A percentile compares a stretch with the other conserved stretches of the same genome.
These are phyloP conservation scores for Gossypium lobatum DNA, from an alignment of 441 rosid species.

Conservation along the genomic window DNA sequence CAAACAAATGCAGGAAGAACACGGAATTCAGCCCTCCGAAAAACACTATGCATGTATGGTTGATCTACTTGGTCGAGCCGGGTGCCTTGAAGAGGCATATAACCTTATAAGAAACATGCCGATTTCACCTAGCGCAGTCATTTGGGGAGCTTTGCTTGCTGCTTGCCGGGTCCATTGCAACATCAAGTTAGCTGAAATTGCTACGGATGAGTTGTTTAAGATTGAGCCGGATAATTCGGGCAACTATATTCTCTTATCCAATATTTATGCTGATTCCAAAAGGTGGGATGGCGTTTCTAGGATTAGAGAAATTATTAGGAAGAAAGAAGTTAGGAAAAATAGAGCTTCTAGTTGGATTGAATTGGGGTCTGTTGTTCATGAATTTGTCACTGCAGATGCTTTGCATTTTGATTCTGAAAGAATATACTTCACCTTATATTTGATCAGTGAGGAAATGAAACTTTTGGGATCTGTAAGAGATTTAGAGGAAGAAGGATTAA, in stretches of 20 bases:
- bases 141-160: slow-evolving; percentile 17
- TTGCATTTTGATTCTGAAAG: slow-evolving; percentile 26
- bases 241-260: slow-evolving; percentile 25
- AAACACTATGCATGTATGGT: slow-evolving; percentile 33
- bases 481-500: not conserved
- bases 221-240: slow-evolving; percentile 27
- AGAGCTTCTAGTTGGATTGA: slow-evolving; percentile 29
- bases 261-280: slow-evolving; percentile 24
- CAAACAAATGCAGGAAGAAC: slow-evolving; percentile 26
- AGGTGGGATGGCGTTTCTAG: slow-evolving; percentile 31
- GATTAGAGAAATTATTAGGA: slow-evolving; percentile 26
- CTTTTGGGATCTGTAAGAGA: slow-evolving; percentile 13
- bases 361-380: slow-evolving; percentile 22
- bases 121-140: slow-evolving; percentile 13
- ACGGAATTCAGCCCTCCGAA: slow-evolving; percentile 24
- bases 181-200: slow-evolving; percentile 24
- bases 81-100: slow-evolving; percentile 28
- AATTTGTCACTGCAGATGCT: slow-evolving; percentile 25
- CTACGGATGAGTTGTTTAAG: slow-evolving; percentile 26
- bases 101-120: slow-evolving; percentile 23
- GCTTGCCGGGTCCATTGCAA: slow-evolving; percentile 27
- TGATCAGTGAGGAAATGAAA: slow-evolving; percentile 28
- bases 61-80: slow-evolving; percentile 34
- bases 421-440: slow-evolving; percentile 19
- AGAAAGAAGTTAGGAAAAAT: slow-evolving; percentile 22